phyloP scores from a whole-genome alignment of 1,284 basidiomycete genomes.

The Melampsora larici-populina region DNA sequence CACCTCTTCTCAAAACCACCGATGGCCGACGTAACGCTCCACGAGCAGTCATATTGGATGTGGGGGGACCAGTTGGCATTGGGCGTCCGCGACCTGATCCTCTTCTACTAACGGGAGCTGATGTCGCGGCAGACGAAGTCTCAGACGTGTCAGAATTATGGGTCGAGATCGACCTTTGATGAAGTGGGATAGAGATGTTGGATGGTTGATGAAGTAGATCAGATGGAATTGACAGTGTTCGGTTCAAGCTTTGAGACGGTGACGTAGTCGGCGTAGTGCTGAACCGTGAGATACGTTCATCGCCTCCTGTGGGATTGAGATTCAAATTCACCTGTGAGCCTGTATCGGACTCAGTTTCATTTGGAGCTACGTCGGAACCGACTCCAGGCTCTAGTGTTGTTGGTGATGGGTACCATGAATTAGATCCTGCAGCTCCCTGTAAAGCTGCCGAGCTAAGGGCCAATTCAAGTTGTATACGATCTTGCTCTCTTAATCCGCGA shows the following conservation, averaged over 20 bases:
- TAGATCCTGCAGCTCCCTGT: conserved; percentile 52
- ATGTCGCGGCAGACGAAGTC: conserved; percentile 7
- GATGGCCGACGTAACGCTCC: conserved; percentile 18
- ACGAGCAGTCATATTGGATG: neutral
- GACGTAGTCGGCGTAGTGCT: conserved; percentile 34
- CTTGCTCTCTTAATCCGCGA: conserved; percentile 65
- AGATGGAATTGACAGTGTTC: conserved; percentile 37
- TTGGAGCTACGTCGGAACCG: conserved; percentile 23
- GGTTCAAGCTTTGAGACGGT: conserved; percentile 19
- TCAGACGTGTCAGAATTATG: conserved; percentile 25
- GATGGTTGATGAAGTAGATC: conserved; percentile 9
- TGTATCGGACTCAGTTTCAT: conserved; percentile 6
- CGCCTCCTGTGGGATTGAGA: neutral
- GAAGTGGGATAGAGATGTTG: conserved; percentile 12
- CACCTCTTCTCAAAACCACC: conserved; percentile 24
- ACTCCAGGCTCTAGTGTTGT: conserved; percentile 26
- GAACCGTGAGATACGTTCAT: neutral
- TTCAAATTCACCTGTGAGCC: neutral
- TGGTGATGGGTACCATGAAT: conserved; percentile 44
- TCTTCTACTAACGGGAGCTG: conserved; percentile 18
- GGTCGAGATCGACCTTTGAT: conserved; percentile 30
- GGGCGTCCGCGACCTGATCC: conserved; percentile 24
- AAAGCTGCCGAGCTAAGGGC: conserved; percentile 55
- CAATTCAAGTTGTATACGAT: conserved; percentile 64
- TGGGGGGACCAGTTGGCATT: neutral